phyloP scores from a whole-genome alignment of 2,329 filamentous ascomycete genomes.

The Ceratocystis smalleyi region DNA sequence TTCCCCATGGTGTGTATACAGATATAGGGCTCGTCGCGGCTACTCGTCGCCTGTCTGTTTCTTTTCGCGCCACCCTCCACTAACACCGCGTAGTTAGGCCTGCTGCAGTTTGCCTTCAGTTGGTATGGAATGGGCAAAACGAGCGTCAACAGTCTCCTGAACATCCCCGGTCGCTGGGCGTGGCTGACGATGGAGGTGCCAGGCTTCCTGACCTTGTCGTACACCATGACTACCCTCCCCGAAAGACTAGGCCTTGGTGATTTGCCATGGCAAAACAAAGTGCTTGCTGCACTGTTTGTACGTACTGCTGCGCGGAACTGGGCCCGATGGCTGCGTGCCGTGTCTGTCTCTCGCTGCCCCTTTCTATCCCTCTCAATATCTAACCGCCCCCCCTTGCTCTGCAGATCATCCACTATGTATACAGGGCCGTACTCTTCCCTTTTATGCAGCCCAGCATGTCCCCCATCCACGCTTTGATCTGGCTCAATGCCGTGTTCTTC shows the following conservation, averaged over 20 bases:
- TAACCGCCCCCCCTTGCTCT: neutral
- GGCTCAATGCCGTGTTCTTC: conserved; percentile 49
- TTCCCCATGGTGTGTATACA: conserved; percentile 35
- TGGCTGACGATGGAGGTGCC: conserved; percentile 83
- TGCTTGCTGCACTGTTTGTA: conserved; percentile 53
- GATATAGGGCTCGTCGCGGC: neutral
- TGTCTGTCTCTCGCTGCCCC: neutral
- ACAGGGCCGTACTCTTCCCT: conserved; percentile 73
- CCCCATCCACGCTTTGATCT: conserved; percentile 61
- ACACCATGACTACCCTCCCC: conserved; percentile 59
- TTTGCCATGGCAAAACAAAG: conserved; percentile 63
- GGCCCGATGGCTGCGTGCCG: neutral
- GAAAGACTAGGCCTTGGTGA: conserved; percentile 37
- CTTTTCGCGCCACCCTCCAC: conserved; percentile 7
- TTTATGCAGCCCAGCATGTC: conserved; percentile 83
- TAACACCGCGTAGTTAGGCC: conserved; percentile 41
- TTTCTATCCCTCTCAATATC: neutral
- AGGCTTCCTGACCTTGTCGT: conserved; percentile 61
- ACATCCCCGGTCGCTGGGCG: conserved; percentile 73
- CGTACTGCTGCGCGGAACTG: conserved; percentile 19
- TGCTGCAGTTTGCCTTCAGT: conserved; percentile 57
- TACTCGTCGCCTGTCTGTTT: neutral
- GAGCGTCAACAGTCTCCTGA: conserved; percentile 55
- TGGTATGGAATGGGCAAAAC: conserved; percentile 93
- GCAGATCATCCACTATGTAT: conserved; percentile 69